phyloP scores from a whole-genome alignment of 257 asterid genomes.

The Nicotiana tabacum region DNA sequence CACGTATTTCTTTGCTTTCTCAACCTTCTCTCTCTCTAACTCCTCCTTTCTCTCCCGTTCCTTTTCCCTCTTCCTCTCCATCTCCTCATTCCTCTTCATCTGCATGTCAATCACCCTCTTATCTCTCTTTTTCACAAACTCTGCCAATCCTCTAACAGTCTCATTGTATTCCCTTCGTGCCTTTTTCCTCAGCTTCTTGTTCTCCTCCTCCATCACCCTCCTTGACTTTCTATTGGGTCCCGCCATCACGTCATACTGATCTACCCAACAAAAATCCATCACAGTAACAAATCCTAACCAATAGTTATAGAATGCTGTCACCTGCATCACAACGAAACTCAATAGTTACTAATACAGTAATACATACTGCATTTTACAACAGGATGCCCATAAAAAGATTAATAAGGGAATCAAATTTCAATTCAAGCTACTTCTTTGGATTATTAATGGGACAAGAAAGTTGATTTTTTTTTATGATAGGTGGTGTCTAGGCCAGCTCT shows the following conservation, averaged over 20 bases:
- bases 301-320: slow-evolving; percentile 80
- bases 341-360: not conserved
- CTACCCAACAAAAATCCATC: slow-evolving; percentile 90
- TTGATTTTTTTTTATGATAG: no score
- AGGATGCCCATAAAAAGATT: not conserved
- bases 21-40: slow-evolving; percentile 77
- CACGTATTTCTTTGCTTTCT: slow-evolving; percentile 59
- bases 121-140: slow-evolving; percentile 90
- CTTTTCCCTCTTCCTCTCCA: slow-evolving; percentile 70
- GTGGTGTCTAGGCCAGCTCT: no score
- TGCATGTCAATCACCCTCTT: slow-evolving; percentile 94
- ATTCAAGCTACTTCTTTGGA: not conserved
- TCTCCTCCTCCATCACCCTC: slow-evolving; percentile 91
- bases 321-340: slow-evolving; percentile 38
- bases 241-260: slow-evolving; percentile 77
- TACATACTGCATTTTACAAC: not conserved
- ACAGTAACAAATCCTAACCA: slow-evolving; percentile 73
- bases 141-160: slow-evolving; percentile 85
- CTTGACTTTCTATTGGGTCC: slow-evolving; percentile 79
- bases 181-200: slow-evolving; percentile 83
- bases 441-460: not conserved
- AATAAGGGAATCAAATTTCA: not conserved
- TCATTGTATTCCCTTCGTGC: slow-evolving; percentile 83
- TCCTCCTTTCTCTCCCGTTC: slow-evolving; percentile 75
- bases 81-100: slow-evolving; percentile 74